phyloP scores from a whole-genome alignment of 2,329 filamentous ascomycete species.

The Harringtonia aguacate region DNA sequence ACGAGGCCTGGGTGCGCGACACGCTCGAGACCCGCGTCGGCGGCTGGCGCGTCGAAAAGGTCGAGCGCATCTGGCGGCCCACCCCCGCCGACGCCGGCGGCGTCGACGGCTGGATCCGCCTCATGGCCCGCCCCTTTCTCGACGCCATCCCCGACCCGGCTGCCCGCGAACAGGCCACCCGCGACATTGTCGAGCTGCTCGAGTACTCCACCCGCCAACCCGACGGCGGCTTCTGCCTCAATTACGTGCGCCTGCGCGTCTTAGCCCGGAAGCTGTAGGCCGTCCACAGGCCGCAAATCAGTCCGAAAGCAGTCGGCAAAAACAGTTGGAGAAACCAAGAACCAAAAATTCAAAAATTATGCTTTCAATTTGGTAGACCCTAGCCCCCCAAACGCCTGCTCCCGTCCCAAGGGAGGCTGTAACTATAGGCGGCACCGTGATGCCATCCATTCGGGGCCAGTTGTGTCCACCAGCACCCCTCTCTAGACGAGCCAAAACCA shows the following conservation, averaged over 20 bases:
- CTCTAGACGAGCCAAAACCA: no score
- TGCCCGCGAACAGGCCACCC: conserved; percentile 40
- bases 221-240: conserved; percentile 43
- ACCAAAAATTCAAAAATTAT: no score
- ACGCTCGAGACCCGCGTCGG: conserved; percentile 31
- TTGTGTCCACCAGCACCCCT: no score
- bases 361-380: no score
- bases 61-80: conserved; percentile 55
- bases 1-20: conserved; percentile 44
- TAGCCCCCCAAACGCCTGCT: no score
- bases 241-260: conserved; percentile 34
- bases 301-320: no score
- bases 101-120: conserved; percentile 52
- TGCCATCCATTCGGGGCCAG: no score
- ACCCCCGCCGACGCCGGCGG: conserved; percentile 49
- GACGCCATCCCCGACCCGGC: conserved; percentile 33
- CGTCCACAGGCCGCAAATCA: no score
- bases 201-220: conserved; percentile 42
- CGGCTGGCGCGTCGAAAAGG: conserved; percentile 36
- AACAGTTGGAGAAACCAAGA: no score
- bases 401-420: no score
- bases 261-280: conserved; percentile 12
- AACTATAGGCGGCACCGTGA: no score
- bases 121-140: conserved; percentile 52
- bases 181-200: conserved; percentile 43